Conservation (phyloP, 257 asterid species). For the Ophiorrhiza pumila region DNA sequence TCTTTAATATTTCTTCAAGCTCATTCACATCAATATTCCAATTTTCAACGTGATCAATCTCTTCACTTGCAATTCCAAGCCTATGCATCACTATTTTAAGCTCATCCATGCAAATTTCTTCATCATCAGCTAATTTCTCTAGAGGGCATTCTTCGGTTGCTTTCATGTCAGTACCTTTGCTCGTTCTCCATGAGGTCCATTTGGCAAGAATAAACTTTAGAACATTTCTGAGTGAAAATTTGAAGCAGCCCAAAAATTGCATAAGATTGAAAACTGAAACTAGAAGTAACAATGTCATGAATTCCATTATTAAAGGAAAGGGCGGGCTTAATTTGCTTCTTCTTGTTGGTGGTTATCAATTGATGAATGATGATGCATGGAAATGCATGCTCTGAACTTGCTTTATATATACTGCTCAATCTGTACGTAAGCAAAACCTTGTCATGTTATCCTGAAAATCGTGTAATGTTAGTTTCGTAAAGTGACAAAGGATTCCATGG, state of each 20-base stretch:
- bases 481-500: background rate
- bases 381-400: background rate
- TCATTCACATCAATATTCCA: constrained; percentile 16
- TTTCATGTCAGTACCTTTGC: background rate
- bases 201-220: background rate
- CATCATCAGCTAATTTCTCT: background rate
- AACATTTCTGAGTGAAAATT: background rate
- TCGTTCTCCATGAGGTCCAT: background rate
- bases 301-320: background rate
- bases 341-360: background rate
- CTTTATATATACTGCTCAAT: background rate
- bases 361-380: background rate
- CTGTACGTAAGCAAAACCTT: background rate
- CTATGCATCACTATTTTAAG: constrained; percentile 25
- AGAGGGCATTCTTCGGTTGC: background rate
- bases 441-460: background rate
- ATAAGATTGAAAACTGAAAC: background rate
- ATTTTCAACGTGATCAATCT: constrained; percentile 19
- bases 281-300: background rate
- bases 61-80: constrained; percentile 27
- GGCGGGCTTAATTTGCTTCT: background rate
- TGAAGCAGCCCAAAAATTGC: background rate
- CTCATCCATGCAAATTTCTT: constrained; percentile 14
- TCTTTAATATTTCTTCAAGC: constrained; percentile 7
- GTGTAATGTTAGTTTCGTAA: background rate